Evolutionary conservation across 257 asterid species (phyloP).

Genomic region (Solanum megistacrolobum): DNA sequence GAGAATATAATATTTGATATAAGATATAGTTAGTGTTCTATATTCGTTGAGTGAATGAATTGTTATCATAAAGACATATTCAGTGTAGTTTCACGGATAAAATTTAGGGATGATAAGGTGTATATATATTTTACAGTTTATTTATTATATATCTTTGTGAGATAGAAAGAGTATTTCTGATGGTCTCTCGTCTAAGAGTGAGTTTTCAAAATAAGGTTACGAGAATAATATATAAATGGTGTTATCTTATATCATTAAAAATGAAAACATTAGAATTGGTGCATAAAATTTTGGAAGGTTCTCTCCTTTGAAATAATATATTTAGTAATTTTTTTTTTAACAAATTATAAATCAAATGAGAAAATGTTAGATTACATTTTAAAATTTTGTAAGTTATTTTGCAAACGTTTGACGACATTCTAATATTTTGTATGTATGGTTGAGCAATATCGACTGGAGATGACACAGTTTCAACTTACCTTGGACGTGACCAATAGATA

Average conservation of each 20-base stretch:
- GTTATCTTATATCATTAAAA: not conserved
- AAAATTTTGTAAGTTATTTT: not conserved
- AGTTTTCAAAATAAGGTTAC: not conserved
- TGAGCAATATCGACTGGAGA: not conserved
- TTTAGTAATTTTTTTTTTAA: not conserved
- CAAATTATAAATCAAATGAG: not conserved
- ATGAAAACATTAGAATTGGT: not conserved
- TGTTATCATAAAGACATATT: not conserved
- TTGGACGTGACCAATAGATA: not conserved
- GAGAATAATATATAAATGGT: not conserved
- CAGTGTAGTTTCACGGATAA: rapidly evolving
- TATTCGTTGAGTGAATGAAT: not conserved
- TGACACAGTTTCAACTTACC: rapidly evolving
- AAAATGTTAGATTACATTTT: not conserved
- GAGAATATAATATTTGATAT: no score
- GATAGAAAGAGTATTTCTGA: not conserved
- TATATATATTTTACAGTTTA: not conserved
- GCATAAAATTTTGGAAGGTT: not conserved
- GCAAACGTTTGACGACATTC: not conserved
- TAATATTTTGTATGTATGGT: not conserved
- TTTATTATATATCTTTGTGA: not conserved
- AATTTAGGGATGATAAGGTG: rapidly evolving
- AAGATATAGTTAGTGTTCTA: not conserved
- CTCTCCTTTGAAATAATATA: not conserved
- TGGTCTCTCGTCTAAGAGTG: not conserved